Conservation (phyloP, 495 filamentous ascomycete genomes). For the Penicillium canescens region DNA sequence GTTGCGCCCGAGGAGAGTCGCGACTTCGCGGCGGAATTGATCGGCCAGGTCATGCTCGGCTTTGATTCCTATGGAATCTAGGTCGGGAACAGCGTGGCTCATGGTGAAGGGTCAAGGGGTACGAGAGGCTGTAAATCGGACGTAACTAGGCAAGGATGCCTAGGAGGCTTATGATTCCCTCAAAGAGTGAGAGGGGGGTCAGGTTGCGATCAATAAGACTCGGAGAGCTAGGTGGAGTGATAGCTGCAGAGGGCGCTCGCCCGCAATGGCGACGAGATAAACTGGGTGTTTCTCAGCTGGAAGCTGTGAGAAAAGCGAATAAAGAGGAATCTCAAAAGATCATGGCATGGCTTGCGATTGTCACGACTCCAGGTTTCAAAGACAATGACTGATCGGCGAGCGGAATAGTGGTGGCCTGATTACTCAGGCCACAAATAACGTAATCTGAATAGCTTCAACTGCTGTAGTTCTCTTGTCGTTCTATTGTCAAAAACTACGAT, state of each 20-base stretch:
- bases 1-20: slow-evolving; percentile 67
- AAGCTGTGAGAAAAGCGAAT: neutral
- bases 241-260: slow-evolving; percentile 3
- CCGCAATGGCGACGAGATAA: slow-evolving; percentile 3
- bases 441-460: slow-evolving; percentile 9
- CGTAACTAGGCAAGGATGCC: neutral
- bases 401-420: neutral
- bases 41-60: slow-evolving; percentile 56
- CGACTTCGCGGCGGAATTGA: slow-evolving; percentile 71
- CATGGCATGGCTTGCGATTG: neutral
- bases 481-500: too few species aligned
- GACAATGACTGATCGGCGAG: slow-evolving; percentile 12
- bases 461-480: too few species aligned
- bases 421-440: slow-evolving; percentile 20
- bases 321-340: slow-evolving; percentile 3
- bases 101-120: slow-evolving; percentile 25
- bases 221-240: slow-evolving; percentile 7
- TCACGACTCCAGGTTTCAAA: slow-evolving; percentile 12
- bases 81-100: slow-evolving; percentile 48
- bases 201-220: slow-evolving; percentile 1
- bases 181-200: neutral
- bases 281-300: neutral
- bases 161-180: neutral
- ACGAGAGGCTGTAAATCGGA: neutral
- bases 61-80: slow-evolving; percentile 59